A percentile compares a stretch with the other conserved stretches of the same genome.
phyloP scores from a whole-genome alignment of 805 yeast genomes.

The Candida maltosa region DNA sequence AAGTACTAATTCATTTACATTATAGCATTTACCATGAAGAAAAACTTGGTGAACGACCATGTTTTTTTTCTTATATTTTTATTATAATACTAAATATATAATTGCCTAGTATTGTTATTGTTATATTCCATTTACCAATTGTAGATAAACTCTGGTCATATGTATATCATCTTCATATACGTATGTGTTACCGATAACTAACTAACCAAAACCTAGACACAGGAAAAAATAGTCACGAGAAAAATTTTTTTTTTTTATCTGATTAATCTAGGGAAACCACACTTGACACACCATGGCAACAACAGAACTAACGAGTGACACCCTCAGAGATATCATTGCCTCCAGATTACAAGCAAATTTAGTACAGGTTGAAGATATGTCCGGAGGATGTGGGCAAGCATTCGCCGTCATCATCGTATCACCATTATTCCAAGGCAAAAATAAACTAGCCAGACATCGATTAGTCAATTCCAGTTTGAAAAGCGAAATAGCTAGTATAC shows the following conservation, averaged over 20 bases:
- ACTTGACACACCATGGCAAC: background rate
- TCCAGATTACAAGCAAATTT: slow-evolving; percentile 57
- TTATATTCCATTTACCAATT: no score
- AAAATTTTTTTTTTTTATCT: background rate
- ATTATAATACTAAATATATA: no score
- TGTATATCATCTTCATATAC: no score
- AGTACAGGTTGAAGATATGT: slow-evolving; percentile 73
- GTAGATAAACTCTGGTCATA: no score
- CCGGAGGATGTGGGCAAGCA: slow-evolving; percentile 98
- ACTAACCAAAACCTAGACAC: no score
- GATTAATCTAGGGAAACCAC: background rate
- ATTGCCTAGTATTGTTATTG: no score
- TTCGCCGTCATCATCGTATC: slow-evolving; percentile 88
- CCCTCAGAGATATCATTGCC: slow-evolving; percentile 47
- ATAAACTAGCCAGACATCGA: slow-evolving; percentile 82
- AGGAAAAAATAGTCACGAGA: background rate
- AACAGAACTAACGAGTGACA: slow-evolving; percentile 27
- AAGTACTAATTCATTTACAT: no score
- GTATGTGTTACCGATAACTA: no score
- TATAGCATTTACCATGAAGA: no score
- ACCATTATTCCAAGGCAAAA: slow-evolving; percentile 70
- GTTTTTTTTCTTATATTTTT: no score
- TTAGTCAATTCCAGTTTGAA: slow-evolving; percentile 75
- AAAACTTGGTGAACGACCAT: no score
- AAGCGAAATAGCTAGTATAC: slow-evolving; percentile 83